Evolutionary conservation across 2,329 filamentous ascomycete genomes (phyloP).

Genomic region (Drechslera avenae): DNA sequence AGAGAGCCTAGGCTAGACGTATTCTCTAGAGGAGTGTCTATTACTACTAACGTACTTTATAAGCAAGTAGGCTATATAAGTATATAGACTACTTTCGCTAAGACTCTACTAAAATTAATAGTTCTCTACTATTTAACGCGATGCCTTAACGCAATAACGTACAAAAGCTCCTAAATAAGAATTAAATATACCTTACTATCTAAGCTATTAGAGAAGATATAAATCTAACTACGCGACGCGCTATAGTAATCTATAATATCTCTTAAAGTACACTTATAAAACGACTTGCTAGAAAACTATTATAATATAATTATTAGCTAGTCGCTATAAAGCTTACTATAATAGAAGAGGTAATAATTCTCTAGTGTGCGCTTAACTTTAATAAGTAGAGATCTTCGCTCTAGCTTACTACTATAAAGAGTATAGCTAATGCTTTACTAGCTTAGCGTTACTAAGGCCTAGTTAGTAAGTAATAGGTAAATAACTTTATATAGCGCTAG

Average conservation of each 20-base stretch:
- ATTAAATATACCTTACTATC: constrained; percentile 6
- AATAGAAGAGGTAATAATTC: neutral
- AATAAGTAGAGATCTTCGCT: neutral
- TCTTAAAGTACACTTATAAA: neutral
- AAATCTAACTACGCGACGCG: neutral
- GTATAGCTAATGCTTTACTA: neutral
- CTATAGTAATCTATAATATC: constrained; percentile 2
- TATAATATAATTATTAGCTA: neutral
- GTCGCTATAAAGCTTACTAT: neutral
- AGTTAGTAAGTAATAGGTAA: neutral
- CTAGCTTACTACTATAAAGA: neutral
- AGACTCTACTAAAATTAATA: too few relatives aligned
- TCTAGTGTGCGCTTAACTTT: neutral
- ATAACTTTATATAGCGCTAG: neutral
- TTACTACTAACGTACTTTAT: too few relatives aligned
- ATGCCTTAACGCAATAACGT: too few relatives aligned
- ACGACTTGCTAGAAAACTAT: neutral
- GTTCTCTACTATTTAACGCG: too few relatives aligned
- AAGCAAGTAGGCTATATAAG: too few relatives aligned
- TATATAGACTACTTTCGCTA: too few relatives aligned
- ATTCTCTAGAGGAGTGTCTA: too few relatives aligned
- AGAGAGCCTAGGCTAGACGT: too few relatives aligned
- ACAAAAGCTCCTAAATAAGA: too few relatives aligned
- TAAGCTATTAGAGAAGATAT: constrained; percentile 1
- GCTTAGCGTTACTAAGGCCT: neutral